Percentiles rank a stretch among this genome's conserved stretches.
Conservation (phyloP, 2,329 filamentous ascomycete species). For the Beauveria scarabaeidicola region DNA sequence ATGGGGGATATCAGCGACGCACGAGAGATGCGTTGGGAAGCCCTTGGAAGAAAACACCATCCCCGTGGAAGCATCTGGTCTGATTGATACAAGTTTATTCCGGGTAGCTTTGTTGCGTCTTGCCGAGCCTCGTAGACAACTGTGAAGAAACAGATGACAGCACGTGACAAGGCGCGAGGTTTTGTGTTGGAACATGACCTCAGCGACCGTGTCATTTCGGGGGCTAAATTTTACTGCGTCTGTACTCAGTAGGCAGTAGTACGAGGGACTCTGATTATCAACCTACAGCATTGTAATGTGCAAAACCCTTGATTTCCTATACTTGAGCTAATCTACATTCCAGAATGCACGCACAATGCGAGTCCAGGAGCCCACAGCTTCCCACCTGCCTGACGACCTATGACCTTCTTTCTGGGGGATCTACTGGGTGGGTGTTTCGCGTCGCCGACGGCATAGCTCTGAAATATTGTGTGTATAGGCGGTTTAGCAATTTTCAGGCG, state of each 20-base stretch:
- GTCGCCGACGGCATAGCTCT: neutral
- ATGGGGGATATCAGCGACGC: neutral
- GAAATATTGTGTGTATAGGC: neutral
- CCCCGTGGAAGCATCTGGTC: neutral
- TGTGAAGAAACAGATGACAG: neutral
- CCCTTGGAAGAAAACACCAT: neutral
- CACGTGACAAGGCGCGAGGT: neutral
- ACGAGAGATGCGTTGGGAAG: neutral
- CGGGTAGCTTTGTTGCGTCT: neutral
- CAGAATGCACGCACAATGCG: neutral
- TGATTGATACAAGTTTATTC: neutral
- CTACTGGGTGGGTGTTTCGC: neutral
- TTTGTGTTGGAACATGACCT: too few species aligned
- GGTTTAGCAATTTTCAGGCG: neutral
- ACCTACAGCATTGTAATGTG: too few species aligned
- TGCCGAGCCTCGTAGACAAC: neutral
- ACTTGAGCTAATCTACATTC: too few species aligned
- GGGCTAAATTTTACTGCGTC: neutral
- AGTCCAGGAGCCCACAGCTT: neutral
- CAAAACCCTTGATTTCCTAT: too few species aligned
- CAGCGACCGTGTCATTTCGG: neutral
- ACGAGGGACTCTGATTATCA: too few species aligned
- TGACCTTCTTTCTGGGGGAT: neutral
- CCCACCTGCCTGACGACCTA: neutral
- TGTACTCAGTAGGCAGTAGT: neutral